These are phyloP conservation scores for Fusarium subtropicale DNA, from an alignment of 2,329 filamentous ascomycete species.

Conservation along the genomic window DNA sequence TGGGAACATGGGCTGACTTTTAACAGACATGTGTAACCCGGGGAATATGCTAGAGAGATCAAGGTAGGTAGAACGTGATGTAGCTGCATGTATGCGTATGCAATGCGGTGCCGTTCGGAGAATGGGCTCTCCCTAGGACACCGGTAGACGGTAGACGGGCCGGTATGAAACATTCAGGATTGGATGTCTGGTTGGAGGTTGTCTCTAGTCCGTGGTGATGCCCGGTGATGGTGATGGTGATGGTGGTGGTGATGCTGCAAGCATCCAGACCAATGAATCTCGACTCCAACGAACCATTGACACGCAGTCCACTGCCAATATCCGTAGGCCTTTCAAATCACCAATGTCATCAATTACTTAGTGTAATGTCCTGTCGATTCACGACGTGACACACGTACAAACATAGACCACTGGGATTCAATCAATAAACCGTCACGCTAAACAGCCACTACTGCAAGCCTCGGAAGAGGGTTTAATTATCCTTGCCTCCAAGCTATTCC, in stretches of 20 bases:
- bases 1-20: background rate
- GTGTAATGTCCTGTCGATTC: background rate
- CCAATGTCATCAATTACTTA: background rate
- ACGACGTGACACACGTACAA: slow-evolving; percentile 6
- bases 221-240: background rate
- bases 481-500: slow-evolving; percentile 17
- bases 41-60: slow-evolving; percentile 10
- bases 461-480: slow-evolving; percentile 25
- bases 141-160: slow-evolving; percentile 19
- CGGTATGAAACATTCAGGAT: slow-evolving; percentile 31
- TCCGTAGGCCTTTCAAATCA: background rate
- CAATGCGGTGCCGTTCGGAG: slow-evolving; percentile 18
- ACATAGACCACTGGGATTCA: slow-evolving; percentile 17
- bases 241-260: background rate
- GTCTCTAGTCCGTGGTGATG: background rate
- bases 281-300: background rate
- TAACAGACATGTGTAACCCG: slow-evolving; percentile 3
- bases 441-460: slow-evolving; percentile 42
- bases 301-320: background rate
- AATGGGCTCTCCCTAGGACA: slow-evolving; percentile 6
- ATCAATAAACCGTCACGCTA: slow-evolving; percentile 48
- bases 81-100: slow-evolving; percentile 1
- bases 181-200: background rate
- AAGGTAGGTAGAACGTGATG: background rate
- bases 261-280: background rate